A percentile compares a stretch with the other conserved stretches of the same genome.
Conservation (phyloP, 805 yeast species). For the Metschnikowia kunwiensis region DNA sequence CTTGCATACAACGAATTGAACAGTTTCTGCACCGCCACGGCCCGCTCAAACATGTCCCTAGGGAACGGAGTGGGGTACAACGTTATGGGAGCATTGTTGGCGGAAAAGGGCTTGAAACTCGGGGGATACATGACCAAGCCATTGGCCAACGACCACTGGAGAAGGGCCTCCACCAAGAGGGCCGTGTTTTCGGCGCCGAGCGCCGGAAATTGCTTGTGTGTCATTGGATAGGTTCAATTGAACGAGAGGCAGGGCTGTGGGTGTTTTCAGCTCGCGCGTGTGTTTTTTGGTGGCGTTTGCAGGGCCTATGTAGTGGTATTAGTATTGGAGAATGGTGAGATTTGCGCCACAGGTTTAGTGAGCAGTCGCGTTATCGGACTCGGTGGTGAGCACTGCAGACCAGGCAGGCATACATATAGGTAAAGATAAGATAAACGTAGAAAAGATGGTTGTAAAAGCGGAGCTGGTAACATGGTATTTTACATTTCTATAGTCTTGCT, state of each 20-base stretch:
- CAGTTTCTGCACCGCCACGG: constrained; percentile 58
- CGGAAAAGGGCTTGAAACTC: constrained; percentile 41
- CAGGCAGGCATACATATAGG: too few species aligned
- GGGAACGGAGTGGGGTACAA: constrained; percentile 90
- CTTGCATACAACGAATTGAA: constrained; percentile 76
- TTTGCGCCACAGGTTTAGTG: not conserved
- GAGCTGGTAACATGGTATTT: too few species aligned
- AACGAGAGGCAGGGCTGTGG: too few species aligned
- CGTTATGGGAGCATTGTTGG: constrained; percentile 82
- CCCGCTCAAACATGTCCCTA: constrained; percentile 57
- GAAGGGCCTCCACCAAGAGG: constrained; percentile 44
- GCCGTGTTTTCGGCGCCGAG: constrained; percentile 26
- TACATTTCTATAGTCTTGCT: too few species aligned
- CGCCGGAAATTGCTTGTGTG: constrained; percentile 32
- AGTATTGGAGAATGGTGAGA: not conserved
- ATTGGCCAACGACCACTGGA: constrained; percentile 75
- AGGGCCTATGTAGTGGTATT: too few species aligned
- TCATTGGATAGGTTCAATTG: constrained; percentile 7
- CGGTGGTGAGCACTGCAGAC: too few species aligned
- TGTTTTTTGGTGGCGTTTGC: not conserved
- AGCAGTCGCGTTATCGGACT: constrained; percentile 10
- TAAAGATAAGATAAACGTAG: too few species aligned
- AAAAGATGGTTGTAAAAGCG: too few species aligned
- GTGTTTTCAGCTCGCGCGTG: too few species aligned
- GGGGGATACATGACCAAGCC: constrained; percentile 84